Evolutionary conservation across 495 filamentous ascomycete species (phyloP).

Genomic region (Ramalina intermedia): DNA sequence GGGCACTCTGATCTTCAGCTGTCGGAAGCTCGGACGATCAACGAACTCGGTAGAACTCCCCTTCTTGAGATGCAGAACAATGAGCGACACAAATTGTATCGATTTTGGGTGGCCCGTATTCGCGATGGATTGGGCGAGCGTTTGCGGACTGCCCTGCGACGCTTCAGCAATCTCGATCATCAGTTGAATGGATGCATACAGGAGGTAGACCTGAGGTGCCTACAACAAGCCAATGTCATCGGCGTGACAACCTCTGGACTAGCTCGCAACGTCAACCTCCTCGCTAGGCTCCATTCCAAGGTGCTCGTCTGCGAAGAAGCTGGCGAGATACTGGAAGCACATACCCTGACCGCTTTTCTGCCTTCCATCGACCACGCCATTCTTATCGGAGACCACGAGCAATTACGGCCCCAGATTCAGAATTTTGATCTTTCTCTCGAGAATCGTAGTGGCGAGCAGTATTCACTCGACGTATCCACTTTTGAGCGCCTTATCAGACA

Average conservation of each 20-base stretch:
- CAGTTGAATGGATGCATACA: constrained; percentile 11
- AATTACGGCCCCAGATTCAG: constrained; percentile 54
- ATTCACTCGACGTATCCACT: constrained; percentile 47
- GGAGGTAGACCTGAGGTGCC: constrained; percentile 24
- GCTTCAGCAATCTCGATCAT: constrained; percentile 16
- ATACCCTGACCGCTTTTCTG: constrained; percentile 51
- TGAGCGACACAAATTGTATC: constrained; percentile 17
- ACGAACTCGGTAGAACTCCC: constrained; percentile 8
- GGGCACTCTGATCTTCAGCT: background rate
- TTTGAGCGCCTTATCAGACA: constrained; percentile 54
- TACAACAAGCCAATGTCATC: constrained; percentile 41
- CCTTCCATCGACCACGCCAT: constrained; percentile 59
- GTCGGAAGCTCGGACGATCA: background rate
- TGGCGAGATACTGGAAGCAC: constrained; percentile 60
- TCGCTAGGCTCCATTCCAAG: constrained; percentile 47
- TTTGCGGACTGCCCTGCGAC: constrained; percentile 24
- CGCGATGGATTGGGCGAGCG: constrained; percentile 20
- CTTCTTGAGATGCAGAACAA: constrained; percentile 9
- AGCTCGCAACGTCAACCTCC: constrained; percentile 45
- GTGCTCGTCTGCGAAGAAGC: constrained; percentile 69
- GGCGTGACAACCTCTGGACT: constrained; percentile 65
- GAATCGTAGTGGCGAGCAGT: constrained; percentile 35
- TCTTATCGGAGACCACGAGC: constrained; percentile 66
- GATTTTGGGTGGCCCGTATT: constrained; percentile 34
- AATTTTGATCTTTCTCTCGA: constrained; percentile 49